Conservation (phyloP, 2,329 filamentous ascomycete genomes). For the Aulographum hederae region DNA sequence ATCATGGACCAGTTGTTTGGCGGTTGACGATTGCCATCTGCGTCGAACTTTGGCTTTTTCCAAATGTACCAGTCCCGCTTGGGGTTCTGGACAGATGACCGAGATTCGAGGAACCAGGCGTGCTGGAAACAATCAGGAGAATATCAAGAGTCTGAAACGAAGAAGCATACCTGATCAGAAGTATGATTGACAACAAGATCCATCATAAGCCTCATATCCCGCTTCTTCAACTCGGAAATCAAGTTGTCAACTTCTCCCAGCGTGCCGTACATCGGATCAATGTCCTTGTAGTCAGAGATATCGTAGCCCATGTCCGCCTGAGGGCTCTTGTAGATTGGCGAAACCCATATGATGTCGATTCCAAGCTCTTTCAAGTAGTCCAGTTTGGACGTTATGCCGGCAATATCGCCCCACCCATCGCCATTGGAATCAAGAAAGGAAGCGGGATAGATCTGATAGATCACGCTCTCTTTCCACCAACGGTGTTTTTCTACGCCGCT, state of each 20-base stretch:
- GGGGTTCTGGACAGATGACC: constrained; percentile 28
- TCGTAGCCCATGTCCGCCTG: constrained; percentile 37
- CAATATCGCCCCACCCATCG: constrained; percentile 48
- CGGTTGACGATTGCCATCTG: constrained; percentile 33
- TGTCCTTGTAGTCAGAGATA: constrained; percentile 26
- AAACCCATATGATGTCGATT: constrained; percentile 38
- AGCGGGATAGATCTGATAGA: constrained; percentile 37
- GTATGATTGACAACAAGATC: constrained; percentile 29
- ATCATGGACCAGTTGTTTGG: constrained; percentile 35
- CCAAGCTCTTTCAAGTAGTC: constrained; percentile 46
- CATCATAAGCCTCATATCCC: constrained; percentile 30
- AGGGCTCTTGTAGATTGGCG: constrained; percentile 31
- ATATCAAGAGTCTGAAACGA: too few relatives aligned
- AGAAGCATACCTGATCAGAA: constrained; percentile 17
- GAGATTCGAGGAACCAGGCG: constrained; percentile 38
- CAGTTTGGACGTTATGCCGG: constrained; percentile 44
- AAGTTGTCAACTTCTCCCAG: constrained; percentile 26
- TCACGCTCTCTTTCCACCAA: constrained; percentile 21
- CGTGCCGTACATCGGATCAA: constrained; percentile 28
- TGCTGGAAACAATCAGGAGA: constrained; percentile 28
- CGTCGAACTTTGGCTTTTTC: constrained; percentile 36
- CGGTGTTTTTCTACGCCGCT: constrained; percentile 4
- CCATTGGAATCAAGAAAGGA: constrained; percentile 38
- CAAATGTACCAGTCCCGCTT: constrained; percentile 50
- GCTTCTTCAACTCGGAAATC: constrained; percentile 22